phyloP scores from a whole-genome alignment of 2,329 filamentous ascomycete species.

The Trichoderma cornu-damae region DNA sequence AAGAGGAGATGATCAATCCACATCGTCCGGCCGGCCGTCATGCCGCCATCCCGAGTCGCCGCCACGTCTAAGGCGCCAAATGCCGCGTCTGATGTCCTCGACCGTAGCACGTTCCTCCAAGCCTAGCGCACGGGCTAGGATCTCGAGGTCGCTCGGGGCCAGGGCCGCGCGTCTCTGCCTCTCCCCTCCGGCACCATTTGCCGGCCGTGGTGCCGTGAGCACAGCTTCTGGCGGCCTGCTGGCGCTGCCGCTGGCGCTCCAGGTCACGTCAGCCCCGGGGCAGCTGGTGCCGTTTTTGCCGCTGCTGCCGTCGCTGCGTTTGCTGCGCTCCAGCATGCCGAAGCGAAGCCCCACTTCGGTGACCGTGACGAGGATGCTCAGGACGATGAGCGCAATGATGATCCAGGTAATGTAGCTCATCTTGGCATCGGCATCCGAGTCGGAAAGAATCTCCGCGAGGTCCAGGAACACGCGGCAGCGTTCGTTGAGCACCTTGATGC shows the following conservation, averaged over 20 bases:
- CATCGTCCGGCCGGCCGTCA: neutral
- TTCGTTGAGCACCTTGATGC: conserved; percentile 95
- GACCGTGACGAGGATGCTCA: conserved; percentile 87
- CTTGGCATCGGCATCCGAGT: conserved; percentile 87
- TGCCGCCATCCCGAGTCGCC: neutral
- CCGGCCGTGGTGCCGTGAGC: conserved; percentile 19
- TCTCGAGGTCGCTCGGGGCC: conserved; percentile 32
- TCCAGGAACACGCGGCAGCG: conserved; percentile 95
- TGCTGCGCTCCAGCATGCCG: conserved; percentile 53
- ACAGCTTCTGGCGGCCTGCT: conserved; percentile 20
- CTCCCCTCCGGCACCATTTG: neutral
- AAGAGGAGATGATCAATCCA: no score
- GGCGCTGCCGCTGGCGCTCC: conserved; percentile 18
- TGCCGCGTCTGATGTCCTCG: conserved; percentile 33
- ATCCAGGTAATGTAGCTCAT: conserved; percentile 98
- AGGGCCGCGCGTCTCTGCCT: conserved; percentile 10
- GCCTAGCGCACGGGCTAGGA: conserved; percentile 33
- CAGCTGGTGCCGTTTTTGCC: conserved; percentile 19
- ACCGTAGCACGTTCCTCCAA: conserved; percentile 33
- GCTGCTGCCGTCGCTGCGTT: conserved; percentile 21
- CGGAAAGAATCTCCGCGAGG: conserved; percentile 87
- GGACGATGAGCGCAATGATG: conserved; percentile 85
- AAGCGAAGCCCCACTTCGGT: conserved; percentile 86
- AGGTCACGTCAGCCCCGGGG: conserved; percentile 18
- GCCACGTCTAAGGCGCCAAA: conserved; percentile 29